These are phyloP conservation scores for Smallanthus sonchifolius DNA, from an alignment of 129 eudicot species.

Conservation along the genomic window DNA sequence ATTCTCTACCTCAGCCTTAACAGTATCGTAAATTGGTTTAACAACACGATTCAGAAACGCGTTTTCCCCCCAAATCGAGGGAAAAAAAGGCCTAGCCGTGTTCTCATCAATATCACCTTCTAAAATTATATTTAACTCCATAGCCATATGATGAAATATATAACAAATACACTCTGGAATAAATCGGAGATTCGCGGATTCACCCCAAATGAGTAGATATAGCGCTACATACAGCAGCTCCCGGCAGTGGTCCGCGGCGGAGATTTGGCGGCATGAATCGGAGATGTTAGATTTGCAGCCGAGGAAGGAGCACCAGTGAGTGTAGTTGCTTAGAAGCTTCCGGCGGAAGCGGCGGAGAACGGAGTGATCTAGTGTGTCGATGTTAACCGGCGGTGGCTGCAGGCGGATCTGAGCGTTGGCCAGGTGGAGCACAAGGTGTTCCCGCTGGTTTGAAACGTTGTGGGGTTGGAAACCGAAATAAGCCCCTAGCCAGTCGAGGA, in stretches of 20 bases:
- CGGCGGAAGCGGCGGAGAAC: slow-evolving; percentile 68
- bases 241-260: slow-evolving; percentile 49
- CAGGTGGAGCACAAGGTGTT: slow-evolving; percentile 77
- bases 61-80: slow-evolving; percentile 63
- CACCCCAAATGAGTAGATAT: slow-evolving; percentile 82
- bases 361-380: slow-evolving; percentile 58
- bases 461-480: slow-evolving; percentile 79
- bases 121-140: slow-evolving; percentile 74
- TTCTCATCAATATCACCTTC: slow-evolving; percentile 89
- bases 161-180: slow-evolving; percentile 76
- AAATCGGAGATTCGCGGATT: slow-evolving; percentile 75
- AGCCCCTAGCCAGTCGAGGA: slow-evolving; percentile 77
- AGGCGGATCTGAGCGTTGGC: slow-evolving; percentile 92
- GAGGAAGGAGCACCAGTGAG: slow-evolving; percentile 75
- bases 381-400: slow-evolving; percentile 65
- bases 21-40: slow-evolving; percentile 68
- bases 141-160: slow-evolving; percentile 78
- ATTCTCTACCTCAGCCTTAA: slow-evolving; percentile 56
- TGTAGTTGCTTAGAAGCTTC: slow-evolving; percentile 51
- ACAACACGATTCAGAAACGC: slow-evolving; percentile 57
- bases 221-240: slow-evolving; percentile 65
- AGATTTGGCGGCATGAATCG: slow-evolving; percentile 43
- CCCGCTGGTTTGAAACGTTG: slow-evolving; percentile 76
- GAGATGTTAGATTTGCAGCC: slow-evolving; percentile 59
- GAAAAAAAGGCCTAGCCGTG: slow-evolving; percentile 73